A percentile compares a stretch with the other conserved stretches of the same genome.
These are phyloP conservation scores for Claviceps sp. DNA, from an alignment of 2,329 filamentous ascomycete species.

Conservation along the genomic window DNA sequence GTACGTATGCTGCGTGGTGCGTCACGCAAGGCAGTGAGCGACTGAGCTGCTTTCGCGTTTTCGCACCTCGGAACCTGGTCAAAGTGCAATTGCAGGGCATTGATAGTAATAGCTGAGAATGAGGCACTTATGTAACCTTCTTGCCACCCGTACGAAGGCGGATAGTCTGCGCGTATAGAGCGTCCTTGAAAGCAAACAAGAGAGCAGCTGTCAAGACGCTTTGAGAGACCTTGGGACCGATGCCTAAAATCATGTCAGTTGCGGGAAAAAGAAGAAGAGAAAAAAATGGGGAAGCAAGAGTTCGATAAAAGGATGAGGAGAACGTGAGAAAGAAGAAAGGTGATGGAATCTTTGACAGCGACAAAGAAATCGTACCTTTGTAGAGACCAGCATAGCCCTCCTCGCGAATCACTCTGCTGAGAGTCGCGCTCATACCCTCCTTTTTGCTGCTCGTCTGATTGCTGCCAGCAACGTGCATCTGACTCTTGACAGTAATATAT, in stretches of 20 bases:
- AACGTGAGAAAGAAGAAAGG: not conserved
- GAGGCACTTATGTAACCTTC: not conserved
- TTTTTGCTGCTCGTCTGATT: constrained; percentile 49
- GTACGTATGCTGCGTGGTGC: too few relatives aligned
- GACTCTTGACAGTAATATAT: constrained; percentile 97
- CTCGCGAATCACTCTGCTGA: constrained; percentile 68
- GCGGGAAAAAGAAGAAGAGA: not conserved
- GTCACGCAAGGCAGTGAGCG: too few relatives aligned
- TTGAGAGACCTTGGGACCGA: constrained; percentile 91
- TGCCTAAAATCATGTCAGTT: constrained; percentile 41
- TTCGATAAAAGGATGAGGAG: not conserved
- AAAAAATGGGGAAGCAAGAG: not conserved
- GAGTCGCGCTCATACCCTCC: constrained; percentile 65
- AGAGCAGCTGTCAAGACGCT: constrained; percentile 93
- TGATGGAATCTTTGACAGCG: not conserved
- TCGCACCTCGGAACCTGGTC: too few relatives aligned
- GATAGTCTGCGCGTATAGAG: constrained; percentile 73
- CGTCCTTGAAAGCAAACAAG: constrained; percentile 96
- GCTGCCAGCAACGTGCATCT: constrained; percentile 75
- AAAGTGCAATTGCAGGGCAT: too few relatives aligned
- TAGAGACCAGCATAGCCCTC: constrained; percentile 91
- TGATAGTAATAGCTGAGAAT: too few relatives aligned
- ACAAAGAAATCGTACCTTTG: constrained; percentile 46
- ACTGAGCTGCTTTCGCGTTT: too few relatives aligned
- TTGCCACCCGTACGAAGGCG: constrained; percentile 40